phyloP scores from a whole-genome alignment of 2,329 filamentous ascomycete species.

The Phaeomoniella chlamydospora region DNA sequence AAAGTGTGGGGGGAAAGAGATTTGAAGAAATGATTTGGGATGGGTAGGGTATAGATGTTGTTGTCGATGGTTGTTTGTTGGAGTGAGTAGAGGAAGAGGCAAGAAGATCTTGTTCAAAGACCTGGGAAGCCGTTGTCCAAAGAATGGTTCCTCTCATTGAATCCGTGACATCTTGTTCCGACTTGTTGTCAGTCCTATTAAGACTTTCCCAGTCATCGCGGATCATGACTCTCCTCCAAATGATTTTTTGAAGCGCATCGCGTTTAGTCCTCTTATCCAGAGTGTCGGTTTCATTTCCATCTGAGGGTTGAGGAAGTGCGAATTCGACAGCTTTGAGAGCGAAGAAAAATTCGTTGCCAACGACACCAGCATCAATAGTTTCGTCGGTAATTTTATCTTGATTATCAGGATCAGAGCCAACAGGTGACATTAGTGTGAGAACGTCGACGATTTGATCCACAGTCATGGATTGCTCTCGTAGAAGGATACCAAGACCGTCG shows the following conservation, averaged over 20 bases:
- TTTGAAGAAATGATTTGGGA: background rate
- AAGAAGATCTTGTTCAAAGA: background rate
- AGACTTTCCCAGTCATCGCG: constrained; percentile 72
- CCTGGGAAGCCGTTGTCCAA: constrained; percentile 17
- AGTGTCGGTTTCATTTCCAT: constrained; percentile 30
- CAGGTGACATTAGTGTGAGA: constrained; percentile 62
- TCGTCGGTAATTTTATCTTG: constrained; percentile 23
- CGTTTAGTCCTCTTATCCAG: constrained; percentile 22
- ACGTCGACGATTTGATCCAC: constrained; percentile 42
- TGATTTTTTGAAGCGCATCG: constrained; percentile 42
- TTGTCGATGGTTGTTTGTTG: background rate
- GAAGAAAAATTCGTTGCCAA: constrained; percentile 53
- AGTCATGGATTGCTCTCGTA: constrained; percentile 55
- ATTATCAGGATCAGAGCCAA: constrained; percentile 20
- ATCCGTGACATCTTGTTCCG: constrained; percentile 52
- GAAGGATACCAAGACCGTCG: constrained; percentile 52
- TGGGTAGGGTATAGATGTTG: background rate
- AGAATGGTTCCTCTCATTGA: constrained; percentile 52
- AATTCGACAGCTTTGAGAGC: constrained; percentile 48
- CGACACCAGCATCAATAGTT: constrained; percentile 26
- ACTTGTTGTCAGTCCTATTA: constrained; percentile 62
- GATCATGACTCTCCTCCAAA: constrained; percentile 80
- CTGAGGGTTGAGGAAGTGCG: constrained; percentile 22
- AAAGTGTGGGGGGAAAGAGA: background rate
- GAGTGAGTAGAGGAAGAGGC: too few species aligned